A percentile compares a stretch with the other conserved stretches of the same genome.
Evolutionary conservation across 2,329 filamentous ascomycete species (phyloP).

Genomic region (Arachnomyces sp.): DNA sequence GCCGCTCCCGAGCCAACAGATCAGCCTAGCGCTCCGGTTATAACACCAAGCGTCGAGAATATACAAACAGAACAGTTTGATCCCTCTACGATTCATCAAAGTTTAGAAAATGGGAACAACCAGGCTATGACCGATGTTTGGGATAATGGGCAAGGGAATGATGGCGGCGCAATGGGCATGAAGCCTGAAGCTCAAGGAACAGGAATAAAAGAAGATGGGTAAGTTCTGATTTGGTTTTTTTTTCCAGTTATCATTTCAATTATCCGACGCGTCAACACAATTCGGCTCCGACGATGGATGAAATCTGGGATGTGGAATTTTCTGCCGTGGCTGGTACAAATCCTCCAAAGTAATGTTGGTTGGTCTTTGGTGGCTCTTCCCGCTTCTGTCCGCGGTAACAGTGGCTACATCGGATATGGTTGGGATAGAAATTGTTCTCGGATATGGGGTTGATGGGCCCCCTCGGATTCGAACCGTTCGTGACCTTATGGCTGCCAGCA

Average conservation of each 20-base stretch:
- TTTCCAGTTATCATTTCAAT: conserved; percentile 12
- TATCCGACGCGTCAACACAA: neutral
- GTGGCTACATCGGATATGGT: no score
- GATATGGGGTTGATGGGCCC: no score
- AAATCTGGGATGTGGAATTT: no score
- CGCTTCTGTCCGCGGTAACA: no score
- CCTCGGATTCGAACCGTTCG: no score
- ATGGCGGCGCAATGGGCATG: conserved; percentile 14
- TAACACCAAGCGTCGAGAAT: conserved; percentile 24
- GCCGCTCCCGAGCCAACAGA: conserved; percentile 14
- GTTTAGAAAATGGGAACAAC: conserved; percentile 17
- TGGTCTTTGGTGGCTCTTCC: no score
- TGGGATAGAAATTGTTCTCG: no score
- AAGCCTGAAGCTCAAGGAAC: conserved; percentile 32
- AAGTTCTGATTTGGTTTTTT: conserved; percentile 44
- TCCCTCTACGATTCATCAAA: conserved; percentile 16
- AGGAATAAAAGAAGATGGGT: conserved; percentile 82
- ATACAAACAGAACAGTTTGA: conserved; percentile 22
- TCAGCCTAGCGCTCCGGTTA: conserved; percentile 17
- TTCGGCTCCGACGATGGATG: no score
- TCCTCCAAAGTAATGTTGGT: no score
- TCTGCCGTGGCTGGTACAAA: no score
- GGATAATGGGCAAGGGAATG: conserved; percentile 17
- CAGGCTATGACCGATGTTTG: conserved; percentile 20
- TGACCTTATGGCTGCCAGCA: no score